These are phyloP conservation scores for Ilyonectria destructans DNA, from an alignment of 2,329 filamentous ascomycete species.

Conservation along the genomic window DNA sequence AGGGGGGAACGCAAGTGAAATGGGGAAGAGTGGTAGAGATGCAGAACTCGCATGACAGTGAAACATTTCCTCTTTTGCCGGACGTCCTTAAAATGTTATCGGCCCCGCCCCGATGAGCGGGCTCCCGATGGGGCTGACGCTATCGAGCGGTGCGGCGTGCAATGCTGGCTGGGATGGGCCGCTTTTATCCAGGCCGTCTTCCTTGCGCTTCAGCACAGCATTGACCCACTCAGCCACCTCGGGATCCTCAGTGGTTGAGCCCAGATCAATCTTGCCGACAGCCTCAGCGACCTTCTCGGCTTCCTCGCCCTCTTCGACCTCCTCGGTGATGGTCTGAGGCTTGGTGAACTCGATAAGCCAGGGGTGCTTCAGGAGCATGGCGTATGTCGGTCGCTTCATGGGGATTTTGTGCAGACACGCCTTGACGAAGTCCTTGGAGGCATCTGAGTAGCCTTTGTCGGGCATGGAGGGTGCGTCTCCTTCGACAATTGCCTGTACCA, in stretches of 20 bases:
- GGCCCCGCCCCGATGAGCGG: constrained; percentile 48
- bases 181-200: constrained; percentile 66
- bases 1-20: neutral
- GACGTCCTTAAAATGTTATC: constrained; percentile 2
- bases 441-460: constrained; percentile 81
- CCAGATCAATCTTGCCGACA: constrained; percentile 62
- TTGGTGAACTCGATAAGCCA: constrained; percentile 87
- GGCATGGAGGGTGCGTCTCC: constrained; percentile 95
- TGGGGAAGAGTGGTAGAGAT: neutral
- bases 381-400: constrained; percentile 93
- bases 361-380: constrained; percentile 88
- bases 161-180: constrained; percentile 81
- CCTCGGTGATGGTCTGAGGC: constrained; percentile 81
- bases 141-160: constrained; percentile 89
- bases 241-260: constrained; percentile 71
- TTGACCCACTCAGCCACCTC: constrained; percentile 93
- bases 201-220: constrained; percentile 73
- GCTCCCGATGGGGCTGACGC: constrained; percentile 71
- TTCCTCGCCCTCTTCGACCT: constrained; percentile 75
- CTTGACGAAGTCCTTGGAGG: constrained; percentile 88
- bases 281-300: constrained; percentile 62
- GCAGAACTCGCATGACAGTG: neutral
- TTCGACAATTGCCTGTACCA: constrained; percentile 90
- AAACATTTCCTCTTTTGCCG: constrained; percentile 5
- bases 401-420: constrained; percentile 95